These are phyloP conservation scores for Artemisia tridentata DNA, from an alignment of 129 eudicot species.

Conservation along the genomic window DNA sequence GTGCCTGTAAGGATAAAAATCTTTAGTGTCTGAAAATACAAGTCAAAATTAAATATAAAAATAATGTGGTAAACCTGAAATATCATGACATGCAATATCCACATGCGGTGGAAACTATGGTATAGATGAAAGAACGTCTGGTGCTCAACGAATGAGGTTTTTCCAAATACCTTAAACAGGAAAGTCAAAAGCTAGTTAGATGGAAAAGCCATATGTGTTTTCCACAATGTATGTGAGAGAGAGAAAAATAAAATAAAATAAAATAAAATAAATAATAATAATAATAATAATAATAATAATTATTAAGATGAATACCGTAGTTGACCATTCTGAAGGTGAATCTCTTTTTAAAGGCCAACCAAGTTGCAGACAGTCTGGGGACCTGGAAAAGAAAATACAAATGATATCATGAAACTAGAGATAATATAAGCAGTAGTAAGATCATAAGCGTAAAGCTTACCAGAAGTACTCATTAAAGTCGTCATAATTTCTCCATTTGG, in stretches of 20 bases:
- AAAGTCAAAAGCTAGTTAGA: conserved; percentile 21
- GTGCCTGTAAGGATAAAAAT: conserved; percentile 44
- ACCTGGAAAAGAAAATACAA: conserved; percentile 19
- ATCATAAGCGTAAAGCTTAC: conserved; percentile 39
- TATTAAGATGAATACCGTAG: too few relatives aligned
- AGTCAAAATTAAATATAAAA: background rate
- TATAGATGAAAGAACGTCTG: conserved; percentile 86
- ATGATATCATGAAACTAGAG: conserved; percentile 2
- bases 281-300: too few relatives aligned
- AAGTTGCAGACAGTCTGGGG: too few relatives aligned
- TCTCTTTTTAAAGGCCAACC: conserved; percentile 56
- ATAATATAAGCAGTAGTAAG: background rate
- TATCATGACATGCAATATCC: conserved; percentile 93
- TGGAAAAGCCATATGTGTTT: background rate
- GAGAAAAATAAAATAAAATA: too few relatives aligned
- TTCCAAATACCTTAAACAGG: conserved; percentile 57
- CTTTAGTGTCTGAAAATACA: conserved; percentile 1
- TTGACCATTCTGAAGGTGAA: conserved; percentile 70
- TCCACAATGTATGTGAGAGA: conserved; percentile 5
- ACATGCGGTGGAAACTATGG: conserved; percentile 93
- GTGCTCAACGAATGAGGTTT: conserved; percentile 95
- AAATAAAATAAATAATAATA: too few relatives aligned
- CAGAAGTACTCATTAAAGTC: conserved; percentile 95
- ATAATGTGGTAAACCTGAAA: conserved; percentile 65
- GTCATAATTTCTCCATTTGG: conserved; percentile 97